These are phyloP conservation scores for Eremothecium sinecaudum DNA, from an alignment of 1,139 yeast species.

Conservation along the genomic window DNA sequence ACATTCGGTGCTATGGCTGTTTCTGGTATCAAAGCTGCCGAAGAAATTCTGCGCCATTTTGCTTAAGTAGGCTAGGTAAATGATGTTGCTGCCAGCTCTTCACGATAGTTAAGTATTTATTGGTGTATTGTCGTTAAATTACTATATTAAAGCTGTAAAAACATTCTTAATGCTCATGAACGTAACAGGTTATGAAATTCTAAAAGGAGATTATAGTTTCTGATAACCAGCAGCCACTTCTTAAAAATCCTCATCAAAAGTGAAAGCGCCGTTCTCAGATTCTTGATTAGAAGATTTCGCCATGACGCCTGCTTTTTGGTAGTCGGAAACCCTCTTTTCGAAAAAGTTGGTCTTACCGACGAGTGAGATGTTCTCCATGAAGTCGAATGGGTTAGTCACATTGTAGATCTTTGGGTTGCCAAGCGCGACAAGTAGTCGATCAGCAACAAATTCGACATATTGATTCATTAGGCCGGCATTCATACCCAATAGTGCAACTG, in stretches of 20 bases:
- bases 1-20: slow-evolving; percentile 78
- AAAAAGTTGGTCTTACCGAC: slow-evolving; percentile 98
- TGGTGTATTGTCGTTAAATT: no score
- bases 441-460: slow-evolving; percentile 96
- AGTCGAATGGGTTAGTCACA: slow-evolving; percentile 89
- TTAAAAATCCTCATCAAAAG: slow-evolving; percentile 46
- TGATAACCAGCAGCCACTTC: not conserved
- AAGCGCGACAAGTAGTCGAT: slow-evolving; percentile 76
- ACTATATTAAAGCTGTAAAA: no score
- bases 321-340: slow-evolving; percentile 97
- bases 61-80: no score
- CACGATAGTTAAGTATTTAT: no score
- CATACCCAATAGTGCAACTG: slow-evolving; percentile 88
- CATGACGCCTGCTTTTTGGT: slow-evolving; percentile 99
- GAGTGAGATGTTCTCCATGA: slow-evolving; percentile 95
- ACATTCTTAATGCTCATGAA: no score
- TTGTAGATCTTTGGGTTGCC: slow-evolving; percentile 87
- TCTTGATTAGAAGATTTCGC: slow-evolving; percentile 40
- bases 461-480: slow-evolving; percentile 87
- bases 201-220: no score
- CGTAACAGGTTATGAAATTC: no score
- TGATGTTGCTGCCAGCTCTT: no score
- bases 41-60: slow-evolving; percentile 33
- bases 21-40: slow-evolving; percentile 71
- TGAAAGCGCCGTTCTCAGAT: slow-evolving; percentile 38